A percentile compares a stretch with the other conserved stretches of the same genome.
phyloP scores from a whole-genome alignment of 2,329 filamentous ascomycete genomes.

The Fusarium virguliforme region DNA sequence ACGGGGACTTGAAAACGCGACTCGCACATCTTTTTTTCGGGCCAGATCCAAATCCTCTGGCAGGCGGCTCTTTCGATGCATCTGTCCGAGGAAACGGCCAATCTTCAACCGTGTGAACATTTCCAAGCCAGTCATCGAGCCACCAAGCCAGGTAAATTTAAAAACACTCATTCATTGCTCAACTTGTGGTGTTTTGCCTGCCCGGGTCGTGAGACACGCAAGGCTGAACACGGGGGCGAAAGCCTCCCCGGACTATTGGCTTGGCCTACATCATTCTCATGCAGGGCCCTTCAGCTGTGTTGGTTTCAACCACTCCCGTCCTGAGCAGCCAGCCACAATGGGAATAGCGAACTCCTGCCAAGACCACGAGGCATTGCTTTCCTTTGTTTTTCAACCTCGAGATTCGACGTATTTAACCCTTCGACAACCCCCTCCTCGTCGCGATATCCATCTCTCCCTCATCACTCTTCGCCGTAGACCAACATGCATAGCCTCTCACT shows the following conservation, averaged over 20 bases:
- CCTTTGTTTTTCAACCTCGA: background rate
- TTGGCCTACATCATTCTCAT: constrained; percentile 10
- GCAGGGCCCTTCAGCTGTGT: constrained; percentile 10
- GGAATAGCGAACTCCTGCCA: constrained; percentile 1
- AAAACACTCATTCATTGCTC: too few relatives aligned
- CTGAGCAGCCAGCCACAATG: constrained; percentile 1
- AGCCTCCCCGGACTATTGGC: background rate
- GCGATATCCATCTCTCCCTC: background rate
- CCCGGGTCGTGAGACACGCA: background rate
- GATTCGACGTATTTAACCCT: background rate
- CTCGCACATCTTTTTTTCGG: too few relatives aligned
- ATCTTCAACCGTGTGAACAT: too few relatives aligned
- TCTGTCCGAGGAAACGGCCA: too few relatives aligned
- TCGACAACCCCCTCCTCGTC: background rate
- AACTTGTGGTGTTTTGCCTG: background rate
- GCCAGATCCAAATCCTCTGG: too few relatives aligned
- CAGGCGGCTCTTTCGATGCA: too few relatives aligned
- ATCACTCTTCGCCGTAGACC: background rate
- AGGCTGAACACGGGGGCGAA: background rate
- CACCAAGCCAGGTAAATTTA: too few relatives aligned
- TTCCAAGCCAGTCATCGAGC: too few relatives aligned
- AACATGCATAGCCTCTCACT: background rate
- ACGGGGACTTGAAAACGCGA: too few relatives aligned
- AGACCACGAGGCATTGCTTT: background rate
- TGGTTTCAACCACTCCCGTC: background rate